Base-by-base conservation (phyloP, 495 filamentous ascomycete genomes). In the Rostrohypoxylon terebratum region DNA sequence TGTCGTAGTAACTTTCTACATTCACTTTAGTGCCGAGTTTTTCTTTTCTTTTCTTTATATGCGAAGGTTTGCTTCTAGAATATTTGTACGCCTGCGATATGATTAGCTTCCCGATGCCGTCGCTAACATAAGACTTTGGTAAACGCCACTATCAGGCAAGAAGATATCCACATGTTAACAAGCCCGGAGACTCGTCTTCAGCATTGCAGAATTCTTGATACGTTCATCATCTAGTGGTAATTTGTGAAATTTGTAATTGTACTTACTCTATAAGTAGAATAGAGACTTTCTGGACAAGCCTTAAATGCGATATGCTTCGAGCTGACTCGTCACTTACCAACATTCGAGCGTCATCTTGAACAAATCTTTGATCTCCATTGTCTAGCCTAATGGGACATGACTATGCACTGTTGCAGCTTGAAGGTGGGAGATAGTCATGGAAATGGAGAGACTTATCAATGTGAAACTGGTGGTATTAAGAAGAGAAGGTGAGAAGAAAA, bases 151-250 rank as follows among this genome's bases (percentile, higher is more conserved):
- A 76, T 76, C 75, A 77, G 75, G 74, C 71, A 76, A 76, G 73
- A 77, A 68, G 14, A 25, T 73, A 13, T 78, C 76, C 66, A 65
- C 72, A 76, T 75, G 45, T 59, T 59, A 28, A 63, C 36, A 47
- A 61, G 48, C 71, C 63, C 58, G 28, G 45, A 68, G 45, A 69
- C 58, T 64, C 70, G 58, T 79, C 73, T 83, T 87, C 71, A 83
- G 84, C 77, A 85, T 87, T 87, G 85, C 85, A 87, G 85, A 87
- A 86, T 84, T 84, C 83, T 82, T 82, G 68, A 75, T 72, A 77
- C 75, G 78, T 14, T 84, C 81, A 84, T 85, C 85, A 85, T 80
- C 21, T 65, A 38, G 70, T 67, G 58, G 63, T 67, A 53, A 59
- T 38, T 61, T 68, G 31, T 11, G 14, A n/a, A n/a, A 42, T n/a